A percentile compares a stretch with the other conserved stretches of the same genome.
phyloP scores from a whole-genome alignment of 2,329 filamentous ascomycete genomes.

The Diaporthe citriasiana region DNA sequence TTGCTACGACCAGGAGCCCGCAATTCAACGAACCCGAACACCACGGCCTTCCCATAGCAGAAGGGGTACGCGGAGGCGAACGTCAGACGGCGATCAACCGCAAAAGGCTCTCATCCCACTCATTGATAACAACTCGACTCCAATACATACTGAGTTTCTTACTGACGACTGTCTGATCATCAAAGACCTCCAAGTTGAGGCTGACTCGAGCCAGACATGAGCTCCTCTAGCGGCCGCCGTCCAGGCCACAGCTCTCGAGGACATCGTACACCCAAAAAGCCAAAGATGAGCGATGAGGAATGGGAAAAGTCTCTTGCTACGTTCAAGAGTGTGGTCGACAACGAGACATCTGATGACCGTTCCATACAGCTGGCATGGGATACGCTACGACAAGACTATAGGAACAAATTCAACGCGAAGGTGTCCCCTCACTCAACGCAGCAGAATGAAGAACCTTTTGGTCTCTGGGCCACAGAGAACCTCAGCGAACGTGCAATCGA shows the following conservation, averaged over 20 bases:
- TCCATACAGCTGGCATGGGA: constrained; percentile 17
- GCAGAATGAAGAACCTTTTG: constrained; percentile 25
- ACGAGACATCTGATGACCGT: constrained; percentile 24
- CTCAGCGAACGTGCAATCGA: constrained; percentile 4
- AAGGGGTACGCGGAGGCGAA: background rate
- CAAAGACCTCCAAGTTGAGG: background rate
- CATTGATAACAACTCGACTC: background rate
- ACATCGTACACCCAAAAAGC: constrained; percentile 15
- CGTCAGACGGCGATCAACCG: background rate
- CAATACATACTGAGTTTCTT: background rate
- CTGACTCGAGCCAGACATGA: background rate
- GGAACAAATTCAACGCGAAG: constrained; percentile 33
- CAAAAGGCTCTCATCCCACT: background rate
- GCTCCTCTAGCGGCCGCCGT: constrained; percentile 8
- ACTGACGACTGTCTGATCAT: background rate
- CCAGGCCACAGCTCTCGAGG: constrained; percentile 17
- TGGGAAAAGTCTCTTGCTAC: constrained; percentile 22
- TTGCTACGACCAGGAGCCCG: background rate
- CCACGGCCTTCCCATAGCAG: background rate
- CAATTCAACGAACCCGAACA: background rate
- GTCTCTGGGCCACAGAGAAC: constrained; percentile 36
- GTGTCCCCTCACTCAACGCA: background rate
- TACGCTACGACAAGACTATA: constrained; percentile 11
- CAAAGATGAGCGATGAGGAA: constrained; percentile 31
- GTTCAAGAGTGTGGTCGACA: background rate